Base-by-base conservation (phyloP, 177 flowering plant species). In the Vitis hybrid region DNA sequence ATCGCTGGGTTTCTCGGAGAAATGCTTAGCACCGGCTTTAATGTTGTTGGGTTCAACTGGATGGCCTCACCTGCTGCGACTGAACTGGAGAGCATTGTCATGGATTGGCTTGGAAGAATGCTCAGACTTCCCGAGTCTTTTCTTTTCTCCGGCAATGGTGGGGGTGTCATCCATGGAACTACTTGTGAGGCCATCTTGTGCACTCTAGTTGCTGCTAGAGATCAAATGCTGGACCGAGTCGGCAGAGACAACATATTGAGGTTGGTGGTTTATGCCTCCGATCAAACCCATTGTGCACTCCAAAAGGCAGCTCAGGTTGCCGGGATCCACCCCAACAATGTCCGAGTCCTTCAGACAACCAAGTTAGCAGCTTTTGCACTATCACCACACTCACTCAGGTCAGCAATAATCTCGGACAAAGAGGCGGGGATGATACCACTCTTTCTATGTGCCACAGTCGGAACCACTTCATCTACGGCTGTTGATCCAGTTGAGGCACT, bases 131-230 rank as follows among this genome's bases (percentile, higher is more conserved):
- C 90, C 0, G 64, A 68, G 1, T 58, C 75, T 1, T 86, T 85
- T 67, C 72, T 81, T 51, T 90, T 80, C 69, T 78, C 78, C 11
- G 88, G 84, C 31, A 68, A 73, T 1, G 94, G 94, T 13, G 95
- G 95, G 1, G 91, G 95, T 2, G 95, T 90, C 2, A 15, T 90
- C 10, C 88, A 87, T 55, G 90, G 89, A 5, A 87, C 89, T 8
- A 86, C 91, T 5, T 84, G 92, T 66, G 92, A 90, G 62, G 90
- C 91, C 70, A 79, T 88, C 1, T 60, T 90, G 56, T 81, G 86
- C 50, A 84, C 86, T 4, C 55, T 89, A 12, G 62, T 74, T 0
- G 92, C 94, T 1, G 82, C 90, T 1, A 68, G 94, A 49, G 95
- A 90, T 58, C 65, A 70, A 22, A 51, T 69, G 51, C 60, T 90